Base-by-base conservation (phyloP, 768 basidiomycete genomes). In the Suillus paluster region DNA sequence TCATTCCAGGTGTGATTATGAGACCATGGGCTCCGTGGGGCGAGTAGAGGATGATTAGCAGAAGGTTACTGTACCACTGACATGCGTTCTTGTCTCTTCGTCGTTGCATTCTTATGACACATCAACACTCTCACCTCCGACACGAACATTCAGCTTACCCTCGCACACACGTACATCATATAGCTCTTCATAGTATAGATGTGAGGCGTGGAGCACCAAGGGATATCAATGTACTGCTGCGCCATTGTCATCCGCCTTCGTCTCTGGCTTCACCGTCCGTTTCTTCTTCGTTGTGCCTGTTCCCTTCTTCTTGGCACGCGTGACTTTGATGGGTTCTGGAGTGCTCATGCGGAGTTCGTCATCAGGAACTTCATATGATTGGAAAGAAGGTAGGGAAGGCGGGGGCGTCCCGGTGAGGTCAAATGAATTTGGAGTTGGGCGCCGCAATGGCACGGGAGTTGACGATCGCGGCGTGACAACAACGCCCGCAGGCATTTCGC, bases 21-120 rank as follows among this genome's bases (percentile, higher is more conserved):
- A 97, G 78, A 94, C 95, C 67, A 92, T 95, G 25, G 93, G 95
- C 73, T 94, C 92, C 17, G 94, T 95, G 19, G 93, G 95, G 72
- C 91, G 90, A 65, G 91, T 95, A 44, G n/a, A n/a, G n/a, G 92
- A 94, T 30, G 86, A 87, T 46, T 82, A 72, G 55, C 70, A 63
- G 54, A 30, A 21, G 45, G n/a, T n/a, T n/a, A 11, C 23, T 44
- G 81, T 75, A 88, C 76, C 76, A 36, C 45, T n/a, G 23, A n/a
- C n/a, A 56, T 60, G 33, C 44, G 48, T 33, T 62, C 48, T 63
- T 55, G 61, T 68, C 67, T n/a, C n/a, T n/a, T n/a, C n/a, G n/a
- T 62, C 60, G 60, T 59, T 54, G 61, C 59, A 65, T 23, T 60
- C 38, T 39, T 39, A 33, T 34, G 39, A 55, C 19, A 36, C n/a